Percentiles rank a stretch among this genome's conserved stretches.
These are phyloP conservation scores for Calcarisporium arbuscula DNA, from an alignment of 2,329 filamentous ascomycete genomes.

Conservation along the genomic window DNA sequence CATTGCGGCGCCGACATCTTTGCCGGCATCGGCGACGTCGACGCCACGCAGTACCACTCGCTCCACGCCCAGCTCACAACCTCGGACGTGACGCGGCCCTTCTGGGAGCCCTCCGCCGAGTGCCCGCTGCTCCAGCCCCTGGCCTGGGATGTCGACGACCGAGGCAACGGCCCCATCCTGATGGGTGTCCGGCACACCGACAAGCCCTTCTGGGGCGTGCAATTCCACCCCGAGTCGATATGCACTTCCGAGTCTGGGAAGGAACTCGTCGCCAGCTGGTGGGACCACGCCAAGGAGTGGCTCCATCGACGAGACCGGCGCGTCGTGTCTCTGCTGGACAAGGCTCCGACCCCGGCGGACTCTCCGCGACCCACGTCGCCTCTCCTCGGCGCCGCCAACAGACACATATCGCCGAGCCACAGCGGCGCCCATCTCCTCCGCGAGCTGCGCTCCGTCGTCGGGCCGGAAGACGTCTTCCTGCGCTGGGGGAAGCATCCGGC, in stretches of 20 bases:
- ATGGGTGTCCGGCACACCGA: conserved; percentile 63
- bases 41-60: conserved; percentile 67
- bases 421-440: not conserved
- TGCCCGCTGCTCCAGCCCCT: conserved; percentile 41
- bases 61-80: conserved; percentile 40
- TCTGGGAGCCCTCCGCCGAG: not conserved
- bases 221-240: conserved; percentile 79
- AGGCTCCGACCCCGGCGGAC: not conserved
- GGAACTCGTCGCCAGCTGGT: conserved; percentile 66
- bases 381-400: not conserved
- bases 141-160: conserved; percentile 41
- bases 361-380: not conserved
- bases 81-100: not conserved
- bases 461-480: not conserved
- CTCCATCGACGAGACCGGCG: not conserved
- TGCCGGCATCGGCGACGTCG: conserved; percentile 44
- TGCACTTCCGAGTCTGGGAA: conserved; percentile 63
- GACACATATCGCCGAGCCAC: too few relatives aligned
- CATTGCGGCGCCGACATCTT: conserved; percentile 57
- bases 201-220: conserved; percentile 73
- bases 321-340: too few relatives aligned
- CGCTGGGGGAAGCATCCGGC: not conserved
- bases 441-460: conserved; percentile 1
- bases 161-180: conserved; percentile 41
- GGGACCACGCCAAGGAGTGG: conserved; percentile 52